Percentiles rank a stretch among this genome's conserved stretches.
phyloP scores from a whole-genome alignment of 2,329 filamentous ascomycete species.

The Gliomastix tumulicola region DNA sequence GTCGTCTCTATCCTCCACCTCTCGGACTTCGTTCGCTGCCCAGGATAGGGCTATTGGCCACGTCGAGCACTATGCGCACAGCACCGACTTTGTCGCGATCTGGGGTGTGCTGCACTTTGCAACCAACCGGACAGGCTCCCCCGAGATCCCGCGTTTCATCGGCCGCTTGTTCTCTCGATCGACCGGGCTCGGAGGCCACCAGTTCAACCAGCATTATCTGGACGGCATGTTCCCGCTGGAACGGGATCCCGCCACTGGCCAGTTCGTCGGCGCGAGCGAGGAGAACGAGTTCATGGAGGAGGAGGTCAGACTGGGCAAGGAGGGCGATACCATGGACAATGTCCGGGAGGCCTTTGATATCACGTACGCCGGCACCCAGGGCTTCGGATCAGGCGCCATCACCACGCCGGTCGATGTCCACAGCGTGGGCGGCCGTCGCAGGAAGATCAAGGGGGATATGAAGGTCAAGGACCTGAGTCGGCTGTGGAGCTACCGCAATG shows the following conservation, averaged over 20 bases:
- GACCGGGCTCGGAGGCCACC: conserved; percentile 44
- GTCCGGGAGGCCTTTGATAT: conserved; percentile 39
- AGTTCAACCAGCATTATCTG: conserved; percentile 55
- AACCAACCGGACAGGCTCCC: conserved; percentile 29
- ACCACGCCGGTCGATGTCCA: conserved; percentile 29
- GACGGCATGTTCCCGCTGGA: conserved; percentile 53
- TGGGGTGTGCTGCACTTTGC: conserved; percentile 70
- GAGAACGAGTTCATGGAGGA: conserved; percentile 56
- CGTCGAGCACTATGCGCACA: conserved; percentile 76
- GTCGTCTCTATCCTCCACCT: conserved; percentile 18
- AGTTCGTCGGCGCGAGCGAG: conserved; percentile 34
- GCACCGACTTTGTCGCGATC: conserved; percentile 64
- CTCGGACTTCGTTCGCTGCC: conserved; percentile 26
- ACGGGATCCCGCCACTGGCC: conserved; percentile 29
- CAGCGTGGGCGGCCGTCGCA: conserved; percentile 18
- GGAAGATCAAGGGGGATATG: conserved; percentile 21
- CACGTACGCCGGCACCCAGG: conserved; percentile 33
- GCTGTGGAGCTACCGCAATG: conserved; percentile 57
- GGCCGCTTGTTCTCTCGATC: conserved; percentile 53
- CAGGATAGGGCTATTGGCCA: conserved; percentile 53
- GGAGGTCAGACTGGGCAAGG: conserved; percentile 36
- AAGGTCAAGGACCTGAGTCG: conserved; percentile 55
- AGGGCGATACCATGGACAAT: conserved; percentile 33
- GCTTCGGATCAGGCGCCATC: conserved; percentile 26
- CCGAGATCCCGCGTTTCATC: conserved; percentile 51